Evolutionary conservation across 1,284 basidiomycete genomes (phyloP).

Genomic region (Apiotrichum gamsii): DNA sequence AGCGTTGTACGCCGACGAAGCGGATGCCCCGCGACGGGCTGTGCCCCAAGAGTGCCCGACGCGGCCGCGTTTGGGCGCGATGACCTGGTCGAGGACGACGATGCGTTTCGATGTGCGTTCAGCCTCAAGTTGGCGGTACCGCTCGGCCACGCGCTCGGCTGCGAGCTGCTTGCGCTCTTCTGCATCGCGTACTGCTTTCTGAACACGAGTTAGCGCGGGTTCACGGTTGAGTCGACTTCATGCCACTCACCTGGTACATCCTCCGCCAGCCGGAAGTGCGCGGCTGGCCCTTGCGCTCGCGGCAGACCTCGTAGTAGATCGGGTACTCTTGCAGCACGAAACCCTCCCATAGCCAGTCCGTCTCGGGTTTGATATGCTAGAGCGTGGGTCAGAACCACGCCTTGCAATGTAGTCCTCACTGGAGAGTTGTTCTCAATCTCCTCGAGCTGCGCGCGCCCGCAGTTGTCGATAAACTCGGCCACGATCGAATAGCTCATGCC

Average conservation of each 20-base stretch:
- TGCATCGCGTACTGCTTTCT: conserved; percentile 38
- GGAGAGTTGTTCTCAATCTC: conserved; percentile 33
- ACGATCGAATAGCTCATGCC: conserved; percentile 31
- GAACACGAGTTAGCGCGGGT: conserved; percentile 1
- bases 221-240: not conserved
- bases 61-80: conserved; percentile 8
- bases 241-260: conserved; percentile 34
- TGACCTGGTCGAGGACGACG: conserved; percentile 29
- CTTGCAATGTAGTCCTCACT: conserved; percentile 11
- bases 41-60: not conserved
- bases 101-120: conserved; percentile 32
- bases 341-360: conserved; percentile 43
- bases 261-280: conserved; percentile 37
- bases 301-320: conserved; percentile 29
- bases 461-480: conserved; percentile 28
- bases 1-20: not conserved
- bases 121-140: conserved; percentile 36
- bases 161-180: conserved; percentile 29
- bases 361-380: conserved; percentile 39
- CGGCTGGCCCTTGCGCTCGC: conserved; percentile 22
- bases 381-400: not conserved
- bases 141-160: conserved; percentile 24
- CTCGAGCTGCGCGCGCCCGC: conserved; percentile 31
- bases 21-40: conserved; percentile 1
- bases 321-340: conserved; percentile 34